Base-by-base conservation (phyloP, 179 eudicot genomes). In the Sideroxylon spinosum region DNA sequence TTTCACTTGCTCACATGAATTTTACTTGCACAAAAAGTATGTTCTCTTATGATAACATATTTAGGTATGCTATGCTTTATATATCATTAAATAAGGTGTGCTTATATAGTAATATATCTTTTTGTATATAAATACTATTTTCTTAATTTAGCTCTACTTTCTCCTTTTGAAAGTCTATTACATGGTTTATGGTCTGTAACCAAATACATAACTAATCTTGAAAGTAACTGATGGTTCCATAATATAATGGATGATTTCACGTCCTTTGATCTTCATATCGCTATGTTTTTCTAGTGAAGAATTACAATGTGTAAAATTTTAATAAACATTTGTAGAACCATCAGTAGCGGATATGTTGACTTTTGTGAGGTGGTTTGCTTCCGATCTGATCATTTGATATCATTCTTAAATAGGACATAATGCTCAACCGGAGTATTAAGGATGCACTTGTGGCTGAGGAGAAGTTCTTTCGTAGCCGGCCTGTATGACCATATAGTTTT, bases 361-460 rank as follows among this genome's bases (percentile, higher is more conserved):
- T 17, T 23, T 7, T 76, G 32, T 20, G 8, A 57, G 46, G 11
- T 23, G 5, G 9, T 69, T 8, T 46, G 26, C 22, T 68, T 71
- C 65, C 74, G 57, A 17, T 74, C 46, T 76, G 16, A 66, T 22
- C 73, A 32, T 7, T 69, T 60, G 13, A 25, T 68, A 7, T 70
- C 60, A 32, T 83, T 22, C 3, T 53, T 85, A n/a, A 73, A 75
- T 91, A 94, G 98, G 98, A 94, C 73, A 94, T 93, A 77, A 87
- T 75, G 83, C 81, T 68, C 46, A 91, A 87, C 55, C 89, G 90
- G 80, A 91, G 90, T 84, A 93, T 94, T 61, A 94, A 89, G 83
- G 97, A 93, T 77, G 98, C 98, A 8, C 90, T 94, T 77, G 87
- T 87, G 70, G 94, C 92, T 53, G 98, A 94, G 85, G 98, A 94